Percentiles rank a stretch among this genome's conserved stretches.
Evolutionary conservation across 345 rosid genomes (phyloP).

Genomic region (Pistacia atlantica): DNA sequence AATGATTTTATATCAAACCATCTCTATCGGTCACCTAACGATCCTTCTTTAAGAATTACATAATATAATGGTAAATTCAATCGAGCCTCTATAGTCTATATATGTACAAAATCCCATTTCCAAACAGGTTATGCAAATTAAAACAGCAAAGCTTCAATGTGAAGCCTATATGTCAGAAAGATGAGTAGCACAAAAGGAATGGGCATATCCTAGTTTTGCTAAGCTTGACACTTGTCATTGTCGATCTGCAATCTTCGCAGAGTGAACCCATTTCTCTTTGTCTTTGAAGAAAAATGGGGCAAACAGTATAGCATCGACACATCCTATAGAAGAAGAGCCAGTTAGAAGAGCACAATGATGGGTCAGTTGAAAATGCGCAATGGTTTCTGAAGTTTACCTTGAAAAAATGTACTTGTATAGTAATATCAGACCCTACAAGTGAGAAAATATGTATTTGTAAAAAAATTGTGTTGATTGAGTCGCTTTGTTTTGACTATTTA

Average conservation of each 20-base stretch:
- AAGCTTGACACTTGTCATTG: neutral
- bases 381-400: neutral
- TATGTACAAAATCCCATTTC: neutral
- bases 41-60: neutral
- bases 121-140: neutral
- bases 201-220: neutral
- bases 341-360: neutral
- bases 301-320: neutral
- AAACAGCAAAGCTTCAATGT: neutral
- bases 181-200: neutral
- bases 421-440: neutral
- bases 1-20: neutral
- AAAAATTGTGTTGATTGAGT: neutral
- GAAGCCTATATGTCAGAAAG: neutral
- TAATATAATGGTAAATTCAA: neutral
- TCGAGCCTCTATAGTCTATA: neutral
- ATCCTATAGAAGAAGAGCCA: neutral
- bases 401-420: neutral
- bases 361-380: neutral
- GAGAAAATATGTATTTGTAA: neutral
- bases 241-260: neutral
- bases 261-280: neutral
- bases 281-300: constrained; percentile 5
- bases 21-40: too few species aligned
- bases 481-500: neutral